Evolutionary conservation across 2,329 filamentous ascomycete species (phyloP).

Genomic region (Diaporthe aspalathi): DNA sequence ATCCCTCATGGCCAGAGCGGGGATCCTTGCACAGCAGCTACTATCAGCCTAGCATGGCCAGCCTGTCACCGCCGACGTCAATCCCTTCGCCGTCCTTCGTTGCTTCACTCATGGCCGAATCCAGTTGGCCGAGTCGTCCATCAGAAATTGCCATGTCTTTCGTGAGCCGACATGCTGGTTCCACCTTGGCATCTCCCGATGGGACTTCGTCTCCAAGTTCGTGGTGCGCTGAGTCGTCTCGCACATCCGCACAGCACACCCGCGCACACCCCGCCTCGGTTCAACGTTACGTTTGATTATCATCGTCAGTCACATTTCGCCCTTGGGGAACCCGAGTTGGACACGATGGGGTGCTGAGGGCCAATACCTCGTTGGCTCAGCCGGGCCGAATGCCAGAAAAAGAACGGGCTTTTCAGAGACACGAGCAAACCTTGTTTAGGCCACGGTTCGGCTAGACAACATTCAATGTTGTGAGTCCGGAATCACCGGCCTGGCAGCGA

Average conservation of each 20-base stretch:
- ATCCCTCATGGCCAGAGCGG: slow-evolving; percentile 10
- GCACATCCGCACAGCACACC: neutral
- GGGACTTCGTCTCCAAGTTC: neutral
- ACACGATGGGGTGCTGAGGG: neutral
- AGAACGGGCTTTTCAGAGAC: neutral
- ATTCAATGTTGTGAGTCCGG: slow-evolving; percentile 1
- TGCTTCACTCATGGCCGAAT: neutral
- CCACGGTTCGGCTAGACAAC: neutral
- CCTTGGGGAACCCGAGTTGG: neutral
- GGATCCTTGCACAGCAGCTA: slow-evolving; percentile 22
- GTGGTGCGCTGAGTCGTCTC: neutral
- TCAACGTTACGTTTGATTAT: slow-evolving; percentile 27
- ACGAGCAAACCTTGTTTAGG: neutral
- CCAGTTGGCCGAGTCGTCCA: neutral
- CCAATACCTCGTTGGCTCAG: neutral
- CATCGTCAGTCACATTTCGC: slow-evolving; percentile 5
- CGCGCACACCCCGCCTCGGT: neutral
- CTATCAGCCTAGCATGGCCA: neutral
- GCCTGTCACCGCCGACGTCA: slow-evolving; percentile 18
- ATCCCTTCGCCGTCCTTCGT: neutral
- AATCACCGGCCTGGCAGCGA: neutral
- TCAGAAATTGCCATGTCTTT: neutral
- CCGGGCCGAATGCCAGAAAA: slow-evolving; percentile 26
- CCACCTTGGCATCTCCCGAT: neutral
- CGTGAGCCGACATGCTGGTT: neutral